These are phyloP conservation scores for Wickerhamomyces rabaulensis DNA, from an alignment of 805 yeast species.

Conservation along the genomic window DNA sequence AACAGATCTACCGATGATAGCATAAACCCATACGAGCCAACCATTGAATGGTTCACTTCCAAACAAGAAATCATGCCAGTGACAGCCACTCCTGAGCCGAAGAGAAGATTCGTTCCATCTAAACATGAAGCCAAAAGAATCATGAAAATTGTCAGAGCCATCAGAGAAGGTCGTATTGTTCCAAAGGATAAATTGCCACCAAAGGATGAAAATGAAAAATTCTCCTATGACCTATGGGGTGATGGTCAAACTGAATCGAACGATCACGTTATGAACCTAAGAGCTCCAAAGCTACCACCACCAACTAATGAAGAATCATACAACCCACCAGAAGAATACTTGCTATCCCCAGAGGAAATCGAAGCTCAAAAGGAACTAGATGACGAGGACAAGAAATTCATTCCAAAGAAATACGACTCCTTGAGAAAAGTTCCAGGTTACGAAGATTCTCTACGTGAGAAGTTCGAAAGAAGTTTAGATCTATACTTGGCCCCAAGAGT, in stretches of 20 bases:
- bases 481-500: slow-evolving; percentile 94
- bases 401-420: slow-evolving; percentile 78
- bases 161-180: slow-evolving; percentile 90
- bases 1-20: slow-evolving; percentile 79
- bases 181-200: slow-evolving; percentile 59
- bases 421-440: slow-evolving; percentile 94
- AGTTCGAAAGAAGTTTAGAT: slow-evolving; percentile 92
- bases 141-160: slow-evolving; percentile 94
- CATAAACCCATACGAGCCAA: slow-evolving; percentile 87
- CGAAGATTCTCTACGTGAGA: slow-evolving; percentile 76
- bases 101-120: slow-evolving; percentile 93
- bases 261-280: slow-evolving; percentile 84
- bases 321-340: slow-evolving; percentile 95
- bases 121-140: slow-evolving; percentile 94
- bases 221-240: slow-evolving; percentile 80
- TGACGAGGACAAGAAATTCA: slow-evolving; percentile 60
- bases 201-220: slow-evolving; percentile 44
- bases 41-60: slow-evolving; percentile 92
- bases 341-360: slow-evolving; percentile 72
- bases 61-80: slow-evolving; percentile 85
- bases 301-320: slow-evolving; percentile 96
- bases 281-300: slow-evolving; percentile 94
- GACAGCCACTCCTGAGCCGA: slow-evolving; percentile 93
- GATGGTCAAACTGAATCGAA: slow-evolving; percentile 52
- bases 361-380: slow-evolving; percentile 74